Evolutionary conservation across 2,329 filamentous ascomycete genomes (phyloP).

Genomic region (Aspergillus uvarum): DNA sequence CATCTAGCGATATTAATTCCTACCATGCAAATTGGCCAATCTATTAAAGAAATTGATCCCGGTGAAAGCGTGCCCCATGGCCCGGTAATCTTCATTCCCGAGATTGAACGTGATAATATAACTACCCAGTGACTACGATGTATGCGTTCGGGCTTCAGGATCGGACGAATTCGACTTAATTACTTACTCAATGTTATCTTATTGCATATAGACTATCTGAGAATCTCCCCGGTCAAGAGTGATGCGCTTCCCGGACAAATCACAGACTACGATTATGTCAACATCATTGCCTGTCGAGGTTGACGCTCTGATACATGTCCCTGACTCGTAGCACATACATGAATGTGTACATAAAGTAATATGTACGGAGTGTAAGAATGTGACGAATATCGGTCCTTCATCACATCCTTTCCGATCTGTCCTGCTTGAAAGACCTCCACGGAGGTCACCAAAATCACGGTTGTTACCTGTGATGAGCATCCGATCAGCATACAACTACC

Average conservation of each 20-base stretch:
- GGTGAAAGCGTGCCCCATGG: not conserved
- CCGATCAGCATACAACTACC: not conserved
- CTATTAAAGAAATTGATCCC: not conserved
- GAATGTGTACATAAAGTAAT: too few species aligned
- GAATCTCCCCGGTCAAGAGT: not conserved
- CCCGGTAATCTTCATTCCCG: not conserved
- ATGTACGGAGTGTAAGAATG: not conserved
- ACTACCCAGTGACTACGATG: not conserved
- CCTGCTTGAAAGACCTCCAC: not conserved
- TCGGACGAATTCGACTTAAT: not conserved
- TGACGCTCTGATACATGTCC: not conserved
- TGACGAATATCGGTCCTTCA: not conserved
- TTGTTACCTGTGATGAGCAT: not conserved
- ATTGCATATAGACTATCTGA: not conserved
- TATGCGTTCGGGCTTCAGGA: not conserved
- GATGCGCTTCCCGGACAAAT: not conserved
- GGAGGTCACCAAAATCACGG: not conserved
- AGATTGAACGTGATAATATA: not conserved
- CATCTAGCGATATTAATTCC: not conserved
- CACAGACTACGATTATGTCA: not conserved
- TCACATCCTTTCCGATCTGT: not conserved
- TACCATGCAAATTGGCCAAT: not conserved
- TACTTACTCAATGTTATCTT: not conserved
- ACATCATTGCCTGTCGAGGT: not conserved
- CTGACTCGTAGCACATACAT: not conserved